Evolutionary conservation across 805 yeast species (phyloP).

Genomic region (Lipomyces oligophaga): DNA sequence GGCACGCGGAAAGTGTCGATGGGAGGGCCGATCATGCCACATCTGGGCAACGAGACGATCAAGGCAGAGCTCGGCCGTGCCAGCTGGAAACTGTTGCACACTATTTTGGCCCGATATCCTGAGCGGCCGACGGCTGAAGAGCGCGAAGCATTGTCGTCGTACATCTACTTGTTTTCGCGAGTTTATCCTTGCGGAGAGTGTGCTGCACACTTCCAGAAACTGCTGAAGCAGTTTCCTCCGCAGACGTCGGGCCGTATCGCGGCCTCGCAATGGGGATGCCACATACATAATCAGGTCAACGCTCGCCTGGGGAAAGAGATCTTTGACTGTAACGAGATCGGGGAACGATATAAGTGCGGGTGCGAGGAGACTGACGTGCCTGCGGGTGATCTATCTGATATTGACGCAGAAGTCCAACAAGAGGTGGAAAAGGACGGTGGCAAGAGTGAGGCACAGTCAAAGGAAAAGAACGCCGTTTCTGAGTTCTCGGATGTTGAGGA

Average conservation of each 20-base stretch:
- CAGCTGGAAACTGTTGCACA: slow-evolving; percentile 89
- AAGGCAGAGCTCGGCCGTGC: slow-evolving; percentile 85
- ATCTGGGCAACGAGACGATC: slow-evolving; percentile 81
- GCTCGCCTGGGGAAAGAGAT: slow-evolving; percentile 59
- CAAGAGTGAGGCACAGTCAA: not conserved
- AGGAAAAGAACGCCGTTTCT: not conserved
- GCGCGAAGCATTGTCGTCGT: slow-evolving; percentile 56
- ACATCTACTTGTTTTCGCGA: slow-evolving; percentile 73
- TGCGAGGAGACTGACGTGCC: slow-evolving; percentile 45
- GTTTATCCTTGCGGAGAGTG: slow-evolving; percentile 98
- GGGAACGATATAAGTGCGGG: slow-evolving; percentile 94
- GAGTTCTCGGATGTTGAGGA: slow-evolving; percentile 22
- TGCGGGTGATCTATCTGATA: slow-evolving; percentile 1
- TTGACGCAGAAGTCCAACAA: not conserved
- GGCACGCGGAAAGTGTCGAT: slow-evolving; percentile 24
- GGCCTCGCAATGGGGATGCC: slow-evolving; percentile 97
- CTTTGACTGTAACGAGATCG: slow-evolving; percentile 80
- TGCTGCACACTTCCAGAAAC: slow-evolving; percentile 78
- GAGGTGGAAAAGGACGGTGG: not conserved
- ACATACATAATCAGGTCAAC: slow-evolving; percentile 83
- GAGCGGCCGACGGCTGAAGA: slow-evolving; percentile 68
- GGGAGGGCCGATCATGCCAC: slow-evolving; percentile 74
- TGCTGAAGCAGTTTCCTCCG: slow-evolving; percentile 74
- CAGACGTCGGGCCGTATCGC: slow-evolving; percentile 69
- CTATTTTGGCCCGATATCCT: slow-evolving; percentile 88